Base-by-base conservation (phyloP, 805 yeast species). In the Yarrowia bubula region DNA sequence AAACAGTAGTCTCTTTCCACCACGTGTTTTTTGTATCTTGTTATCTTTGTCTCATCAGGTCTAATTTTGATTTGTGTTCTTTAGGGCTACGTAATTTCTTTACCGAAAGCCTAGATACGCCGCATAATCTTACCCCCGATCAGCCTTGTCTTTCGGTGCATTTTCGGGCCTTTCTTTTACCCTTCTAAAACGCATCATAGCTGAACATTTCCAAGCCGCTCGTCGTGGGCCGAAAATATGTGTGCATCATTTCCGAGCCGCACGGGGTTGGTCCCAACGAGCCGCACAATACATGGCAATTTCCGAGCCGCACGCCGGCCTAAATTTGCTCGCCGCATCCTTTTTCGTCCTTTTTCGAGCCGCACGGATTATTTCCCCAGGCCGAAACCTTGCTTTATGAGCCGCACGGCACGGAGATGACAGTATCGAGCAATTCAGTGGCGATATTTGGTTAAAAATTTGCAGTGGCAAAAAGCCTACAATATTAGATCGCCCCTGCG, bases 261-360 rank as follows among this genome's bases (percentile, higher is more conserved):
- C 51, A 31, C 51, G 28, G 14, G 1, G 3, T 14, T 11, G 28
- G 14, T 44, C 48, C 48, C 33, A 44, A 7, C 11, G 51, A 47
- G 51, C 51, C 51, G 51, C 51, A 47, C 15, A 22, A 14, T 8
- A 11, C 17, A n/a, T n/a, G n/a, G 17, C 11, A 14, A 31, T 47
- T 47, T 47, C 51, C 51, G 51, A 47, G 51, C 51, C 51, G 51
- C 51, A 47, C 51, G 7, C 35, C 33, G 33, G 17, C 6, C 5
- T 15, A 9, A n/a, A 13, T 10, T 18, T 17, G 11, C 9, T 5
- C 32, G 33, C 32, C 48, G 48, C 33, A 43, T 13, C 9, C 14
- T 8, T 43, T 43, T 5, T 7, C 11, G 48, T 13, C 9, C 14
- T 3, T 43, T 43, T 5, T 7, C 11, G 48, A 43, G 48, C 48